A percentile compares a stretch with the other conserved stretches of the same genome.
These are phyloP conservation scores for Poa annua DNA, from an alignment of 176 grass and related monocot genomes.

Conservation along the genomic window DNA sequence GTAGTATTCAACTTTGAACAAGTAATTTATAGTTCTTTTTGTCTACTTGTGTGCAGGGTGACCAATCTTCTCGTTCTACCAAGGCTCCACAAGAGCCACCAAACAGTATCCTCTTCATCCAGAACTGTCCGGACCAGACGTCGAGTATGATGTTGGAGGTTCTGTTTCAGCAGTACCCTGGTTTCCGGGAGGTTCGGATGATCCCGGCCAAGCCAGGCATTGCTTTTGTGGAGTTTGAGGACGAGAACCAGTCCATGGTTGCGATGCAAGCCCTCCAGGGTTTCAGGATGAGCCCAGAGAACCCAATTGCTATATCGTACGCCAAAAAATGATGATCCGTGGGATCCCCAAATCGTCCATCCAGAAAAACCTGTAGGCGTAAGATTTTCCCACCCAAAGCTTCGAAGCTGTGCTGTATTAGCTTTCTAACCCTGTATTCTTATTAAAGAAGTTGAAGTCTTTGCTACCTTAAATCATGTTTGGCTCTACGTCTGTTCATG, in stretches of 20 bases:
- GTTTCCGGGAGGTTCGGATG: conserved; percentile 93
- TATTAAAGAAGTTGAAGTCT: conserved; percentile 37
- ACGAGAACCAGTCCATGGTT: conserved; percentile 73
- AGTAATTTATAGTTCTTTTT: conserved; percentile 21
- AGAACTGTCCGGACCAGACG: conserved; percentile 89
- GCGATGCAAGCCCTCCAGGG: conserved; percentile 95
- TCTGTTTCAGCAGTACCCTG: conserved; percentile 97
- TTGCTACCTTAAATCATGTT: conserved; percentile 45
- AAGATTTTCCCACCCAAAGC: conserved; percentile 21
- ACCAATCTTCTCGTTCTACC: conserved; percentile 56
- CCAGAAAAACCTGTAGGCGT: conserved; percentile 21
- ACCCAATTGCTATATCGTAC: conserved; percentile 81
- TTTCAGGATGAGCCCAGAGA: conserved; percentile 92
- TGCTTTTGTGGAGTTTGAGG: conserved; percentile 88
- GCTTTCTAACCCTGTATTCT: conserved; percentile 40
- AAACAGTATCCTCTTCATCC: conserved; percentile 93
- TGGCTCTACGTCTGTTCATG: conserved; percentile 23
- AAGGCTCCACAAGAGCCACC: conserved; percentile 65
- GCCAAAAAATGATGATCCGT: conserved; percentile 77
- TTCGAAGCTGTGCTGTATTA: conserved; percentile 23
- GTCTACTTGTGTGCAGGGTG: conserved; percentile 45
- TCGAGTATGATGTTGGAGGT: conserved; percentile 93
- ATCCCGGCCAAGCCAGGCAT: conserved; percentile 92
- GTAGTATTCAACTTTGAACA: conserved; percentile 1
- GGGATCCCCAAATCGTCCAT: background rate